Evolutionary conservation across 106 monocot species (phyloP).

Genomic region (Acanthochlamys bracteata): DNA sequence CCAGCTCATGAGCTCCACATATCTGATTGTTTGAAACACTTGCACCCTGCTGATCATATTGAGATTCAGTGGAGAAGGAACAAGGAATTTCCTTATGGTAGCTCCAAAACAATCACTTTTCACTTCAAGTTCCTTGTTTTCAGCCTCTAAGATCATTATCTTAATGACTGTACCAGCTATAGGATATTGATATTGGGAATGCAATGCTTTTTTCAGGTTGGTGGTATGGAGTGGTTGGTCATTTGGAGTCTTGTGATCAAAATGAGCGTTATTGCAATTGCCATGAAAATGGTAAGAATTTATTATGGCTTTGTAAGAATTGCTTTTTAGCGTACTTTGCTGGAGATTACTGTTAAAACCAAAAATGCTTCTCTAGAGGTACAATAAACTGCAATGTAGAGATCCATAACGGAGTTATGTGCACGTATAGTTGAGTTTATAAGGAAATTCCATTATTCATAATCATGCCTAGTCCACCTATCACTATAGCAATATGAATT

Average conservation of each 20-base stretch:
- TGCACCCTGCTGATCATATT: conserved; percentile 68
- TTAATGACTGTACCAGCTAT: no score
- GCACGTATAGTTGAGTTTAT: no score
- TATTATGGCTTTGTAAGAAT: not conserved
- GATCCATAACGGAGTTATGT: no score
- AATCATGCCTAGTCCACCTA: no score
- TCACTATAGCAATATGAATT: no score
- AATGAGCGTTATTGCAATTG: conserved; percentile 46
- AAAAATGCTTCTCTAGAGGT: no score
- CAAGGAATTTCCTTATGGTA: conserved; percentile 91
- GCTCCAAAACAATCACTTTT: not conserved
- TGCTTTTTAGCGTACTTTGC: not conserved
- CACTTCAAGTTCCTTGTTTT: not conserved
- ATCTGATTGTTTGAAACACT: conserved; percentile 52
- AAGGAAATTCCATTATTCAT: no score
- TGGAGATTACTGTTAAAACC: not conserved
- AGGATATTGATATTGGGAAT: no score
- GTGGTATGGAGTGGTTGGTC: conserved; percentile 87
- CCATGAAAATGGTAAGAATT: conserved; percentile 43
- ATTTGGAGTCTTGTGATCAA: conserved; percentile 56
- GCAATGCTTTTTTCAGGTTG: conserved; percentile 37
- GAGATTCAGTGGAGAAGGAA: conserved; percentile 89
- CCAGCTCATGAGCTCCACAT: conserved; percentile 58
- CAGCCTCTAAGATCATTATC: no score
- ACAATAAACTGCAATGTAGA: no score